Conservation (phyloP, 2,329 filamentous ascomycete genomes). For the Colletotrichum simmondsii region DNA sequence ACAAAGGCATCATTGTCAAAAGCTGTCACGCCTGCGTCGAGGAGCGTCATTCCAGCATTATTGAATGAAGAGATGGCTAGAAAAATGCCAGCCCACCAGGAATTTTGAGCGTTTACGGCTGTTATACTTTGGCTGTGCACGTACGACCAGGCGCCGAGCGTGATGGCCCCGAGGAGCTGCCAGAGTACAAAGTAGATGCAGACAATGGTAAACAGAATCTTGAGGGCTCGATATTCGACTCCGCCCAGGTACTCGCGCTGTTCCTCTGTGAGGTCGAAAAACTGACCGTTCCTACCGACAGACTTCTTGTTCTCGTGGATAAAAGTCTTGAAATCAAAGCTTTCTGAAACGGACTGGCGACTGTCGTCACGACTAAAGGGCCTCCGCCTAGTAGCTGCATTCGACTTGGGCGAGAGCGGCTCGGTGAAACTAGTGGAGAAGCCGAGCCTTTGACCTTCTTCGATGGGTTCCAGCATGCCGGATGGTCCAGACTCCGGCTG, state of each 20-base stretch:
- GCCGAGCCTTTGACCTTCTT: constrained; percentile 15
- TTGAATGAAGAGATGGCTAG: constrained; percentile 76
- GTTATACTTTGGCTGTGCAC: constrained; percentile 60
- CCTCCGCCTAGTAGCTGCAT: constrained; percentile 30
- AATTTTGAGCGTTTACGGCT: constrained; percentile 66
- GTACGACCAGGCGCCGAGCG: constrained; percentile 70
- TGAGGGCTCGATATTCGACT: constrained; percentile 72
- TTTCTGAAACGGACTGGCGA: constrained; percentile 49
- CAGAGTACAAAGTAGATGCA: constrained; percentile 69
- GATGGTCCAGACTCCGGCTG: background rate
- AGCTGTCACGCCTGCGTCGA: constrained; percentile 73
- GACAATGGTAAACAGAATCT: constrained; percentile 68
- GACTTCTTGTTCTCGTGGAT: constrained; percentile 43
- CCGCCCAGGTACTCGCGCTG: constrained; percentile 64
- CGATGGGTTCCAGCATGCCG: constrained; percentile 11
- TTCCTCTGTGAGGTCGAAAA: constrained; percentile 58
- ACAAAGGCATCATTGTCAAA: constrained; percentile 65
- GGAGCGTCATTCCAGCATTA: constrained; percentile 74
- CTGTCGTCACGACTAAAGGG: constrained; percentile 40
- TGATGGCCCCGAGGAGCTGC: constrained; percentile 68
- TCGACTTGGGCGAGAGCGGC: constrained; percentile 14
- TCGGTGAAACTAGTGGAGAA: constrained; percentile 1
- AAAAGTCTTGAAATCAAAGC: constrained; percentile 36
- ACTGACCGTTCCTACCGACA: constrained; percentile 65
- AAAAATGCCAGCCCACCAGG: constrained; percentile 77